Conservation (phyloP, 164 flowering plant genomes). For the Protea cynaroides region DNA sequence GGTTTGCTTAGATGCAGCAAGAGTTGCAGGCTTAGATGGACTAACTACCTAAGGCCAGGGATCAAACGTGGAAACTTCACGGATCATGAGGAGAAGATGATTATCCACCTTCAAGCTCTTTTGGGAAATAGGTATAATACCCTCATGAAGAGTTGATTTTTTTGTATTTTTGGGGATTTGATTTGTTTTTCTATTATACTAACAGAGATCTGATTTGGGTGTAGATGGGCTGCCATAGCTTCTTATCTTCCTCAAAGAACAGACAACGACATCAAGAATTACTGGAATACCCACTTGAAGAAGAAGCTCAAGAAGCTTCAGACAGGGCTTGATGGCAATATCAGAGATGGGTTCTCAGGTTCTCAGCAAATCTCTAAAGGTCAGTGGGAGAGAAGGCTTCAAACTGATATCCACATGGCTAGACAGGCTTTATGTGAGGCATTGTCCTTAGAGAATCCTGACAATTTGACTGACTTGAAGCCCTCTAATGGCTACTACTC, state of each 20-base stretch:
- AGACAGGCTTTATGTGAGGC: slow-evolving; percentile 62
- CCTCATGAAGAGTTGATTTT: no score
- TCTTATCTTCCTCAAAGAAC: slow-evolving; percentile 55
- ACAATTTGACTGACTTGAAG: slow-evolving; percentile 10
- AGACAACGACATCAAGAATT: slow-evolving; percentile 50
- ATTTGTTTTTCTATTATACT: slow-evolving; percentile 5
- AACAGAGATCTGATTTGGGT: slow-evolving; percentile 4
- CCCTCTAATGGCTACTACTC: slow-evolving; percentile 8
- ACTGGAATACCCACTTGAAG: slow-evolving; percentile 56
- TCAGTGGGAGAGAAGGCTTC: slow-evolving; percentile 80
- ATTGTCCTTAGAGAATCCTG: slow-evolving; percentile 32
- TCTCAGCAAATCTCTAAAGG: slow-evolving; percentile 42
- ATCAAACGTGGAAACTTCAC: slow-evolving; percentile 51
- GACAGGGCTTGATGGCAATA: slow-evolving; percentile 11
- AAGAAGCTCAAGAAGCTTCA: slow-evolving; percentile 41
- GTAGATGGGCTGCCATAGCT: slow-evolving; percentile 61
- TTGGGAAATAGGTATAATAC: slow-evolving; percentile 42
- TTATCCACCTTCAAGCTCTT: slow-evolving; percentile 54
- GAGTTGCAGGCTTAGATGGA: slow-evolving; percentile 60
- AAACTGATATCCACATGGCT: slow-evolving; percentile 61
- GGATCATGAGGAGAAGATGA: slow-evolving; percentile 47
- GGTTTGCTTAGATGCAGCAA: slow-evolving; percentile 52
- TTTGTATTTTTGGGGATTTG: background rate
- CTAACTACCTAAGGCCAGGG: slow-evolving; percentile 53
- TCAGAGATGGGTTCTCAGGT: slow-evolving; percentile 15